phyloP scores from a whole-genome alignment of 139 green algal genomes.

The Dunaliella sp. region DNA sequence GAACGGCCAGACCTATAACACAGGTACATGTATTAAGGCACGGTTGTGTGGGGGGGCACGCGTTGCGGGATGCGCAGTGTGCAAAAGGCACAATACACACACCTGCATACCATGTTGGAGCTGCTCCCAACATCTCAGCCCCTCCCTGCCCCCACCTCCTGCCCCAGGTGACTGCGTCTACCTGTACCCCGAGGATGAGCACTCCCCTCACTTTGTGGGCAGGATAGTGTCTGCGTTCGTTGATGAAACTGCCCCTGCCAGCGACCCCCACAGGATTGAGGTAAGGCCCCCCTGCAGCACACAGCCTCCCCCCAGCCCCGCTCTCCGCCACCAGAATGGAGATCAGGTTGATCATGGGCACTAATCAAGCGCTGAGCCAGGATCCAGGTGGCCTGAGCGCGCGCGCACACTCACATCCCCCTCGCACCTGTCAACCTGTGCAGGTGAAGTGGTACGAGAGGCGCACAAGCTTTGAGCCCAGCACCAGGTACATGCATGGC shows the following conservation, averaged over 20 bases:
- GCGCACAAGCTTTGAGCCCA: constrained; percentile 37
- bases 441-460: constrained; percentile 53
- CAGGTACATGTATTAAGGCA: neutral
- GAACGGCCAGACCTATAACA: constrained; percentile 5
- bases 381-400: neutral
- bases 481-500: constrained; percentile 14
- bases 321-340: neutral
- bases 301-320: too few species aligned
- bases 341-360: neutral
- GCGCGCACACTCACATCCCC: neutral
- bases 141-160: neutral
- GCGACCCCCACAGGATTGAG: constrained; percentile 51
- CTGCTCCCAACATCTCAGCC: too few species aligned
- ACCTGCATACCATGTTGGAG: too few species aligned
- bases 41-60: too few species aligned
- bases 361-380: neutral
- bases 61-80: too few species aligned
- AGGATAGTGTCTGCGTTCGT: constrained; percentile 44
- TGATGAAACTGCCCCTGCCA: constrained; percentile 23
- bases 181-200: constrained; percentile 53
- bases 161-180: constrained; percentile 46
- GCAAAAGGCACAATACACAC: too few species aligned
- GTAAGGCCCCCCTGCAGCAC: neutral
- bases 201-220: constrained; percentile 46
- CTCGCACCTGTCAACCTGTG: neutral